Base-by-base conservation (phyloP, 2,329 filamentous ascomycete genomes). In the Clonostachys sp. region DNA sequence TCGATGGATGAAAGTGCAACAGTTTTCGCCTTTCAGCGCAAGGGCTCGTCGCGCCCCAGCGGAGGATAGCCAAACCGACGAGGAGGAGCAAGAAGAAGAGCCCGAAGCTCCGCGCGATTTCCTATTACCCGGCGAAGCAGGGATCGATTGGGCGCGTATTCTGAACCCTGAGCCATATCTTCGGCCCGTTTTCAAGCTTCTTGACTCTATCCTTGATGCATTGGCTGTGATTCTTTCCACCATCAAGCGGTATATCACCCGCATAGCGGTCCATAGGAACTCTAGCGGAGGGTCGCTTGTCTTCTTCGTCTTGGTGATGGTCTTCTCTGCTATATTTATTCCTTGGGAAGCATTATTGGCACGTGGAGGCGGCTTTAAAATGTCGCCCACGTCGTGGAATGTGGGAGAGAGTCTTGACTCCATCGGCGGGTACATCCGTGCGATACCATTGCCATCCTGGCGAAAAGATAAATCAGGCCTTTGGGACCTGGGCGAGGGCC, bases 131-230 rank as follows among this genome's bases (percentile, higher is more conserved):
- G 10, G 18, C 34, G 12, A 13, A 5, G 50, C 42, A 5, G 50
- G 48, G 12, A 44, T 48, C 17, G 48, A 58, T 34, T 61, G 59
- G 53, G 54, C 55, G 51, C 54, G 55, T 16, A 49, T 66, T 4
- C 43, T 65, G 5, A 57, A 65, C 30, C 65, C 64, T 1, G 52
- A 57, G 47, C 65, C 61, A 6, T 67, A 67, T 33, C 6, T 65
- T 2, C 24, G 24, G 24, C 24, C 24, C 24, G 10, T 30, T 10
- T 30, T 30, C 24, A 30, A 9, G 24, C 24, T 30, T 30, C 24
- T 30, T 3, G 24, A 30, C 24, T 30, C 24, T 30, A 30, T 30
- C 9, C 24, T 30, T 5, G 24, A 30, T 30, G 24, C 8, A 30
- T 9, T 30, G 3, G 24, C 24, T 30, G 24, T 10, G 9, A 10